Conservation (phyloP, 2,329 filamentous ascomycete genomes). For the Verticillium dahliae region DNA sequence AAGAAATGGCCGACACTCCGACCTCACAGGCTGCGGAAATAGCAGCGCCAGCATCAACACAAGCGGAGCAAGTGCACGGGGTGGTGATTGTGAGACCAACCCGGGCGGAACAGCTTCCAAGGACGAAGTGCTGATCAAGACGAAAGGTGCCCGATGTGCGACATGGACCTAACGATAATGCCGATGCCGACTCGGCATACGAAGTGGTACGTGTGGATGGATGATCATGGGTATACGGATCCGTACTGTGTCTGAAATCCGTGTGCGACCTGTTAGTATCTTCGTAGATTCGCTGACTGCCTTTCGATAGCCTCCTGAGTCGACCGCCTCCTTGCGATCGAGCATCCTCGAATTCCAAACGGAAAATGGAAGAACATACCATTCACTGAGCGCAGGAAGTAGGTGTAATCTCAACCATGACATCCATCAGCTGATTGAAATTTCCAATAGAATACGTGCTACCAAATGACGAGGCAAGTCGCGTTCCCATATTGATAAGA, state of each 20-base stretch:
- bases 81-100: not conserved
- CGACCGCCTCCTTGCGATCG: constrained; percentile 5
- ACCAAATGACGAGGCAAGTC: not conserved
- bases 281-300: not conserved
- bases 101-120: not conserved
- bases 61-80: not conserved
- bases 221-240: not conserved
- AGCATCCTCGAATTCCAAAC: constrained; percentile 15
- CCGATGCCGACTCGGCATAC: constrained; percentile 18
- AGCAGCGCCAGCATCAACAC: not conserved
- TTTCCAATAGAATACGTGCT: not conserved
- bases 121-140: not conserved
- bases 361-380: constrained; percentile 31
- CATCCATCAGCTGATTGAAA: not conserved
- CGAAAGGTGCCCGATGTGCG: not conserved
- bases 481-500: constrained; percentile 2
- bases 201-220: constrained; percentile 15
- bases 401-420: not conserved
- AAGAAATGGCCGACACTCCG: not conserved
- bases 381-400: constrained; percentile 23
- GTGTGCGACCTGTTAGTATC: constrained; percentile 16
- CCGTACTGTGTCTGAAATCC: constrained; percentile 1
- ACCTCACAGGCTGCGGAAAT: not conserved
- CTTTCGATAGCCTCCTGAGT: not conserved
- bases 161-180: constrained; percentile 3